Evolutionary conservation across 2,329 filamentous ascomycete species (phyloP).

Genomic region (Ascochyta lentis): DNA sequence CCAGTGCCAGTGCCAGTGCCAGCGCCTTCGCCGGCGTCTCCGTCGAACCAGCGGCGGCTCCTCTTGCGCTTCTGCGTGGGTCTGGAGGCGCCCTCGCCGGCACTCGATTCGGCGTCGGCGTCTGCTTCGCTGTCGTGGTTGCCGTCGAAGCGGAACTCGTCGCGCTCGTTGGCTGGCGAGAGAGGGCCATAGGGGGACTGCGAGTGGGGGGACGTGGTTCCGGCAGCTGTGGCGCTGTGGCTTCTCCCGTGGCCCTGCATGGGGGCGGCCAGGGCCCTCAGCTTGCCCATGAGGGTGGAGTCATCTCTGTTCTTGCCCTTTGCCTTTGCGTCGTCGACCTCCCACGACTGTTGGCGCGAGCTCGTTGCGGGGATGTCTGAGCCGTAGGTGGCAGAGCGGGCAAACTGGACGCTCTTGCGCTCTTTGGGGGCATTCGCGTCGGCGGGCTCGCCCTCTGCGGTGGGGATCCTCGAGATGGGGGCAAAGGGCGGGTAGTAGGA

Average conservation of each 20-base stretch:
- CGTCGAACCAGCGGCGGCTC: conserved; percentile 62
- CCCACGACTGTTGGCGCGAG: conserved; percentile 69
- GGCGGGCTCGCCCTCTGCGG: conserved; percentile 39
- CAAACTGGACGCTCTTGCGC: conserved; percentile 79
- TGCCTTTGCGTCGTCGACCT: conserved; percentile 67
- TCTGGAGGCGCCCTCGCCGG: conserved; percentile 65
- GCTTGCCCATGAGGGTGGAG: conserved; percentile 76
- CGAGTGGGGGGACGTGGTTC: conserved; percentile 48
- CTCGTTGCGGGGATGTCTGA: conserved; percentile 57
- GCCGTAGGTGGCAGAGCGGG: conserved; percentile 52
- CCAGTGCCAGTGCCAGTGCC: conserved; percentile 31
- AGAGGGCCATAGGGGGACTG: conserved; percentile 49
- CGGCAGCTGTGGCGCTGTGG: conserved; percentile 54
- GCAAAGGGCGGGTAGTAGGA: conserved; percentile 40
- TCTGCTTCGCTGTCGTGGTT: conserved; percentile 72
- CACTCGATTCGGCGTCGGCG: conserved; percentile 85
- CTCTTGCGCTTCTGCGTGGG: conserved; percentile 66
- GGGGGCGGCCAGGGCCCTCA: conserved; percentile 73
- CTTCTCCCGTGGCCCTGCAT: conserved; percentile 59
- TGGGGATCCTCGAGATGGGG: conserved; percentile 41
- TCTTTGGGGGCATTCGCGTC: conserved; percentile 45
- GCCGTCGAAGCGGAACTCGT: conserved; percentile 59
- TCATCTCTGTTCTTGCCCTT: conserved; percentile 57
- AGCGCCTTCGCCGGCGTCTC: conserved; percentile 46
- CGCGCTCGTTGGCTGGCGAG: conserved; percentile 58